These are phyloP conservation scores for Bacidia rubella DNA, from an alignment of 495 filamentous ascomycete genomes.

Conservation along the genomic window DNA sequence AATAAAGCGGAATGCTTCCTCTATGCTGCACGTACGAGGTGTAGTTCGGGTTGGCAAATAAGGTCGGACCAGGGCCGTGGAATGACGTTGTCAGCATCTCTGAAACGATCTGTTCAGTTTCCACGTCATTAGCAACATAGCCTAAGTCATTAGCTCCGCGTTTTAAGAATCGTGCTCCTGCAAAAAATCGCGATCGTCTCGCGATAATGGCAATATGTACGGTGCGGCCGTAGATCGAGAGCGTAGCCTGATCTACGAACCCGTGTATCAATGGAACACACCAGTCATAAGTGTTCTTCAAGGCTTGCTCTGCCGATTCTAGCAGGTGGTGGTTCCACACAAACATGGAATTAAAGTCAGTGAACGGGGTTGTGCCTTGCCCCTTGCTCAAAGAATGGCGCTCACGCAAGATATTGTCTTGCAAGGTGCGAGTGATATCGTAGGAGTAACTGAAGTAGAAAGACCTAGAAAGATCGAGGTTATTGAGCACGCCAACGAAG, in stretches of 20 bases:
- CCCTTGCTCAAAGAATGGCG: conserved; percentile 53
- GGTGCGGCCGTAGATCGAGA: conserved; percentile 69
- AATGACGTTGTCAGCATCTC: conserved; percentile 90
- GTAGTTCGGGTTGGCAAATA: conserved; percentile 79
- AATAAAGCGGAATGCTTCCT: conserved; percentile 91
- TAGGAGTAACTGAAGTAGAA: conserved; percentile 99
- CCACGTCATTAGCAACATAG: conserved; percentile 98
- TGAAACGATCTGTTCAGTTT: conserved; percentile 96
- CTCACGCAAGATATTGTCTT: conserved; percentile 82
- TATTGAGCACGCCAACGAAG: conserved; percentile 77
- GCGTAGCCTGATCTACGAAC: conserved; percentile 77
- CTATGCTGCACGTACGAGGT: conserved; percentile 96
- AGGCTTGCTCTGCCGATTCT: conserved; percentile 49
- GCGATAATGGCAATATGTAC: conserved; percentile 92
- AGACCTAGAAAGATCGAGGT: conserved; percentile 74
- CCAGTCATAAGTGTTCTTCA: conserved; percentile 85
- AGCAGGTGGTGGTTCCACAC: conserved; percentile 93
- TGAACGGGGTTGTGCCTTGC: conserved; percentile 37
- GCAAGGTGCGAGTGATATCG: conserved; percentile 83
- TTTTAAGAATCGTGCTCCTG: conserved; percentile 88
- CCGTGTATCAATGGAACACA: conserved; percentile 93
- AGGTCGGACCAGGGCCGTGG: conserved; percentile 73
- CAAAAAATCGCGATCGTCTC: conserved; percentile 82
- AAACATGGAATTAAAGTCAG: conserved; percentile 87
- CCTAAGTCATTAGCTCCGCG: conserved; percentile 89